Percentiles rank a stretch among this genome's conserved stretches.
phyloP scores from a whole-genome alignment of 2,329 filamentous ascomycete genomes.

The Fusarium proliferatum region DNA sequence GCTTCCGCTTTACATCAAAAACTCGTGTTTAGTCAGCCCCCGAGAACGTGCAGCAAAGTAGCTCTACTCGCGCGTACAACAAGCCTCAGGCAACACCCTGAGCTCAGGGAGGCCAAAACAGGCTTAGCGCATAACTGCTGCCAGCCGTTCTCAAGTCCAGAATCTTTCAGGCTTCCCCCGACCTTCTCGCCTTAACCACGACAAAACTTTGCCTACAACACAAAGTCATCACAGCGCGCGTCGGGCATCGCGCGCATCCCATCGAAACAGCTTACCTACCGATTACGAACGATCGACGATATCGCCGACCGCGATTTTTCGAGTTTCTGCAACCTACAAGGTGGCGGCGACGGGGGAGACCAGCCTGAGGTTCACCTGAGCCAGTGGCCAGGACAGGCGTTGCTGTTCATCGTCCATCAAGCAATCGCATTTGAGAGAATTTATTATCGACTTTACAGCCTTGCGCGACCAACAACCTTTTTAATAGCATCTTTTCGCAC shows the following conservation, averaged over 20 bases:
- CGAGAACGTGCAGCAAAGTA: slow-evolving; percentile 32
- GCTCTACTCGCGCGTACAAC: slow-evolving; percentile 2
- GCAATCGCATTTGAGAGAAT: slow-evolving; percentile 47
- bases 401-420: slow-evolving; percentile 56
- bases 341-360: slow-evolving; percentile 59
- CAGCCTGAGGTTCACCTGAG: slow-evolving; percentile 60
- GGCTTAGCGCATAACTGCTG: slow-evolving; percentile 41
- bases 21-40: slow-evolving; percentile 42
- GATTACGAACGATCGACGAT: slow-evolving; percentile 47
- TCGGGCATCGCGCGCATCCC: slow-evolving; percentile 60
- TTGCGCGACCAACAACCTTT: slow-evolving; percentile 39
- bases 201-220: slow-evolving; percentile 55
- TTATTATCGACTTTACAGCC: slow-evolving; percentile 49
- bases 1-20: not conserved
- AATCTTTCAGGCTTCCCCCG: slow-evolving; percentile 57
- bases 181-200: slow-evolving; percentile 56
- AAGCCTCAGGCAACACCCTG: slow-evolving; percentile 42
- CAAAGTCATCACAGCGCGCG: slow-evolving; percentile 63
- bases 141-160: slow-evolving; percentile 56
- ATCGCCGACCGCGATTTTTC: slow-evolving; percentile 52
- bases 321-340: slow-evolving; percentile 52
- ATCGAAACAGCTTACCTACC: slow-evolving; percentile 43
- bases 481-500: slow-evolving; percentile 35
- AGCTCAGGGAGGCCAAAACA: slow-evolving; percentile 32
- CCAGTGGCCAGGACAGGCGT: slow-evolving; percentile 59